A percentile compares a stretch with the other conserved stretches of the same genome.
Conservation (phyloP, 148 eudicot genomes). For the Pouteria glomerata region DNA sequence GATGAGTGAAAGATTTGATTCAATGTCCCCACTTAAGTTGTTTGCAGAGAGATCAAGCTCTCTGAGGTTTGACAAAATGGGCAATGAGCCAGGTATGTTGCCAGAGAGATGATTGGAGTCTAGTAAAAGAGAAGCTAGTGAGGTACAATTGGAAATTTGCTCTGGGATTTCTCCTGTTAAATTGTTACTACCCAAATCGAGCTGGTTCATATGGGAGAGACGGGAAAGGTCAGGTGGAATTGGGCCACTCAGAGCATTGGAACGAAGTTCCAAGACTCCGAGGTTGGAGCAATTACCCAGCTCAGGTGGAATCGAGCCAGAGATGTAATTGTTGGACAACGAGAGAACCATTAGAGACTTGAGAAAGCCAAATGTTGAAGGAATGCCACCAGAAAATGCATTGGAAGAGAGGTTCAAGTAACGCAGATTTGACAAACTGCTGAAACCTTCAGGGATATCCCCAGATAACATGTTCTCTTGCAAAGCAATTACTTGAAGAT, state of each 20-base stretch:
- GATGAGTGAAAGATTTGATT: constrained; percentile 49
- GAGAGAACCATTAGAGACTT: constrained; percentile 44
- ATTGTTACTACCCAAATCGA: constrained; percentile 57
- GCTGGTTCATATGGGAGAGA: constrained; percentile 37
- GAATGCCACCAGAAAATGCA: constrained; percentile 55
- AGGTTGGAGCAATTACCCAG: constrained; percentile 70
- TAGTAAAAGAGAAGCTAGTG: constrained; percentile 33
- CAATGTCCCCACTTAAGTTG: constrained; percentile 58
- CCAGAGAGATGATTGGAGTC: constrained; percentile 59
- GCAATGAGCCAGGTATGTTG: constrained; percentile 49
- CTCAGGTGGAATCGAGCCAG: constrained; percentile 58
- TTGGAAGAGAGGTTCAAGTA: constrained; percentile 76
- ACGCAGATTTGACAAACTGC: constrained; percentile 55
- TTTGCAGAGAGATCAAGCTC: constrained; percentile 61
- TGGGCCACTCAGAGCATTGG: constrained; percentile 42
- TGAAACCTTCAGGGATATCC: constrained; percentile 73
- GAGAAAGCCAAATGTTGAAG: constrained; percentile 60
- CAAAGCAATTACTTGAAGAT: constrained; percentile 54
- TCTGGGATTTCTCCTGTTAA: constrained; percentile 62
- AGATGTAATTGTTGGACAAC: constrained; percentile 44
- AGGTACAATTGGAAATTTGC: constrained; percentile 39
- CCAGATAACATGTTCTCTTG: constrained; percentile 62
- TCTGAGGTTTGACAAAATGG: constrained; percentile 41
- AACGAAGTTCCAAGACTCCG: constrained; percentile 44
- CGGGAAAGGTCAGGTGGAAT: constrained; percentile 56